These are phyloP conservation scores for Heterobasidion irregulare DNA, from an alignment of 1,284 basidiomycete genomes.

Conservation along the genomic window DNA sequence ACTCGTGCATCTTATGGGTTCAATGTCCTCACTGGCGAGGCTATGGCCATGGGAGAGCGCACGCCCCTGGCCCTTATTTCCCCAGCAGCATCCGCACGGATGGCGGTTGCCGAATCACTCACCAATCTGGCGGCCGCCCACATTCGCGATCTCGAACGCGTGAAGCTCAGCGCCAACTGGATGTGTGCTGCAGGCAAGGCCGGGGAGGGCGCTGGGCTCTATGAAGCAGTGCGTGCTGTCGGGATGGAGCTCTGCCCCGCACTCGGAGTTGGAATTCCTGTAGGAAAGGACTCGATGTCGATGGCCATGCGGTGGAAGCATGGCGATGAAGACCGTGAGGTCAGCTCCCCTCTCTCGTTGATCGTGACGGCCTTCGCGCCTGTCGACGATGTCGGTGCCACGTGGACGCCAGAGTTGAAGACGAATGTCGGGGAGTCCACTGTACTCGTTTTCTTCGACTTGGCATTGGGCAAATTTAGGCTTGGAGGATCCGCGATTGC, in stretches of 20 bases:
- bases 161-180: conserved; percentile 99
- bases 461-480: conserved; percentile 78
- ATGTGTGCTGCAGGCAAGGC: conserved; percentile 93
- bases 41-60: conserved; percentile 97
- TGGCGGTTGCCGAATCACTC: conserved; percentile 93
- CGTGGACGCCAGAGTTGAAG: conserved; percentile 91
- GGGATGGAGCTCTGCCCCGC: conserved; percentile 95
- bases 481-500: conserved; percentile 93
- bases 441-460: conserved; percentile 83
- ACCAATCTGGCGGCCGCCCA: conserved; percentile 87
- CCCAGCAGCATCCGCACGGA: conserved; percentile 86
- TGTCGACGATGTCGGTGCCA: conserved; percentile 70
- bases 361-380: conserved; percentile 94
- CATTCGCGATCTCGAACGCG: conserved; percentile 53
- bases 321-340: conserved; percentile 62
- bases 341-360: conserved; percentile 86
- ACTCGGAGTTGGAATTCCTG: conserved; percentile 90
- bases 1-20: conserved; percentile 95
- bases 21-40: conserved; percentile 78
- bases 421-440: conserved; percentile 60
- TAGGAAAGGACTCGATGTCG: conserved; percentile 99
- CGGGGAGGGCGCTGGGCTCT: conserved; percentile 87
- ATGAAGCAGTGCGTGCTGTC: conserved; percentile 89
- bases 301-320: conserved; percentile 94
- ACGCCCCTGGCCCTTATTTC: conserved; percentile 87